These are phyloP conservation scores for Thelonectria discophora DNA, from an alignment of 2,329 filamentous ascomycete species.

Conservation along the genomic window DNA sequence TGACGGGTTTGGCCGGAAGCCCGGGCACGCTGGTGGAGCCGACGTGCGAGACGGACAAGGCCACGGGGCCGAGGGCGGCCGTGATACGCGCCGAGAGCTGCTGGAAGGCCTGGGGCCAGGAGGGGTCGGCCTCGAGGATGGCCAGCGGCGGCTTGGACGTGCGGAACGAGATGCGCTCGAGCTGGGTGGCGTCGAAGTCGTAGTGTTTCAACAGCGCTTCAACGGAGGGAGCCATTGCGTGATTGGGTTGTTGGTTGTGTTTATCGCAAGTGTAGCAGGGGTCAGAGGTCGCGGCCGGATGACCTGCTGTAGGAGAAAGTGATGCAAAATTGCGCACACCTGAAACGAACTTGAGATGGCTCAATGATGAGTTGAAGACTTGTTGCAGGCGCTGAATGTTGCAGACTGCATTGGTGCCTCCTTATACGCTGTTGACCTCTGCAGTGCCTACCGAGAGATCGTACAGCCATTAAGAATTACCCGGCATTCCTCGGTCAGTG, in stretches of 20 bases:
- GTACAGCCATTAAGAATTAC: no score
- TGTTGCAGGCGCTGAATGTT: no score
- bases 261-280: background rate
- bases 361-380: background rate
- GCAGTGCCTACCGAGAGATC: no score
- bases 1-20: conserved; percentile 60
- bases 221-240: conserved; percentile 34
- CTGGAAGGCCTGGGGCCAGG: conserved; percentile 49
- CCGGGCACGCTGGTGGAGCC: conserved; percentile 61
- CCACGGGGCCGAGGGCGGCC: conserved; percentile 46
- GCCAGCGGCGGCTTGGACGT: conserved; percentile 35
- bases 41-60: conserved; percentile 54
- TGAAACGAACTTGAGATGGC: background rate
- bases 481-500: conserved; percentile 50
- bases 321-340: background rate
- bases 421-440: no score
- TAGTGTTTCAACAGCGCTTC: conserved; percentile 43
- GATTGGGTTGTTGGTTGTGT: conserved; percentile 20
- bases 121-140: conserved; percentile 49
- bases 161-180: conserved; percentile 42
- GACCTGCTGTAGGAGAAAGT: background rate
- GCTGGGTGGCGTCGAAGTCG: conserved; percentile 30
- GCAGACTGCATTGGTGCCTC: no score
- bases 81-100: conserved; percentile 46
- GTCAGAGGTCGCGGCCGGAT: background rate